Base-by-base conservation (phyloP, 441 rosid genomes). In the Arabidopsis hybrid region DNA sequence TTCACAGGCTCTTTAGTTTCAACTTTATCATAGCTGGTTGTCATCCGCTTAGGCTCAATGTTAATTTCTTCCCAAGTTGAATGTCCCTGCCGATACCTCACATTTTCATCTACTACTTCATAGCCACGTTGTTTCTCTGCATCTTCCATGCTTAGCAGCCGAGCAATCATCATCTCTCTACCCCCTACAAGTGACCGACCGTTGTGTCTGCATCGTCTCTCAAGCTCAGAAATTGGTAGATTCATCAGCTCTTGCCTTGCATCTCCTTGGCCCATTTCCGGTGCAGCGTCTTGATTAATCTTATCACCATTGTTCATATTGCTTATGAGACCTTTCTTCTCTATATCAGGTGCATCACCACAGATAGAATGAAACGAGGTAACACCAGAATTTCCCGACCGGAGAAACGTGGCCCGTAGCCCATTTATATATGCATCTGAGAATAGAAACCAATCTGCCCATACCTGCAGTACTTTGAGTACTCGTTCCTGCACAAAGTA, bases 391-490 rank as follows among this genome's bases (percentile, higher is more conserved):
- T 79, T 84, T 78, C 97, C 88, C 34, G 94, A 83, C 56, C 98
- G 89, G 58, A 96, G 92, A 85, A 96, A 96, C 29, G 98, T 92
- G 29, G 99, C 92, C 47, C 98, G 89, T 52, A 93, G 83, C 68
- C 99, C 98, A 77, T 88, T 83, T 63, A 96, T 94, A 79, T 96
- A 96, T 62, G 98, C 98, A 79, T 96, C 99, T 57, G 98, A 93
- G 77, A 96, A 96, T 52, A 96, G 93, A 88, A 96, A 96, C 99
- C 98, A 92, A 74, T 96, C 99, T 39, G 97, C 83, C 99, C 99
- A 96, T 36, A 96, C 99, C 79, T 96, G 98, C 85, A 96, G 82
- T 26, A 96, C 99, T 85, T 93, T 96, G 79, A 93, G 80, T 65
- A 96, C 96, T 38, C 98, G 91, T 83, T 93, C 98, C 99, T 96